Conservation (phyloP, 257 asterid species). For the Scutellaria barbata region DNA sequence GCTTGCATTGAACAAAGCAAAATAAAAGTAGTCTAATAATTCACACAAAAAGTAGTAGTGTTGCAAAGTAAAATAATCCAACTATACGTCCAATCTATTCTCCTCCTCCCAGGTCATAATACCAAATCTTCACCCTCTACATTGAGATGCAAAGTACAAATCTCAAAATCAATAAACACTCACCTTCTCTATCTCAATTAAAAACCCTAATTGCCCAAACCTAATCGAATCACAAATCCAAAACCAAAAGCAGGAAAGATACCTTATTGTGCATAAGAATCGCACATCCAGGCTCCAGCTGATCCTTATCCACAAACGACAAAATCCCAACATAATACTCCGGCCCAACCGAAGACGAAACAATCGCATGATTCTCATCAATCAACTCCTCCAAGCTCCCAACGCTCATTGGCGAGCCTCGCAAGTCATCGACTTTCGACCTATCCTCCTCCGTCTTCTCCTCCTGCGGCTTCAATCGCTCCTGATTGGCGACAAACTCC, state of each 20-base stretch:
- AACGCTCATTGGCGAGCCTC: constrained; percentile 94
- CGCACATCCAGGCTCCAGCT: constrained; percentile 93
- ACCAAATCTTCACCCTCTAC: constrained; percentile 1
- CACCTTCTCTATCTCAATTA: neutral
- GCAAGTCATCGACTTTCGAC: constrained; percentile 80
- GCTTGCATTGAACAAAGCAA: constrained; percentile 10
- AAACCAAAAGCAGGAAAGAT: neutral
- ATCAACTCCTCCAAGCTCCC: constrained; percentile 89
- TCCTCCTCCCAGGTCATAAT: constrained; percentile 18
- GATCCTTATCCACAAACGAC: constrained; percentile 90
- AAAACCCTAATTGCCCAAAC: constrained; percentile 31
- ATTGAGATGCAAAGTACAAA: constrained; percentile 16
- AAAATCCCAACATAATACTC: constrained; percentile 89
- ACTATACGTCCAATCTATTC: neutral
- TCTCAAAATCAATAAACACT: neutral
- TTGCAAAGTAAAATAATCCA: neutral
- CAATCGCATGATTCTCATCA: constrained; percentile 93
- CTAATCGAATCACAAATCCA: constrained; percentile 23
- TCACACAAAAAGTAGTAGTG: neutral
- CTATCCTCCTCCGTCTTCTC: constrained; percentile 96
- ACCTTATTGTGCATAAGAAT: constrained; percentile 97
- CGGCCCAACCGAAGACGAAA: constrained; percentile 86
- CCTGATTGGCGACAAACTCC: constrained; percentile 93
- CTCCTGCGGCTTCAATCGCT: constrained; percentile 89
- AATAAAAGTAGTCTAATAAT: neutral